Percentiles rank a stretch among this genome's conserved stretches.
Evolutionary conservation across 2,329 filamentous ascomycete genomes (phyloP).

Genomic region (Xylaria sp.): DNA sequence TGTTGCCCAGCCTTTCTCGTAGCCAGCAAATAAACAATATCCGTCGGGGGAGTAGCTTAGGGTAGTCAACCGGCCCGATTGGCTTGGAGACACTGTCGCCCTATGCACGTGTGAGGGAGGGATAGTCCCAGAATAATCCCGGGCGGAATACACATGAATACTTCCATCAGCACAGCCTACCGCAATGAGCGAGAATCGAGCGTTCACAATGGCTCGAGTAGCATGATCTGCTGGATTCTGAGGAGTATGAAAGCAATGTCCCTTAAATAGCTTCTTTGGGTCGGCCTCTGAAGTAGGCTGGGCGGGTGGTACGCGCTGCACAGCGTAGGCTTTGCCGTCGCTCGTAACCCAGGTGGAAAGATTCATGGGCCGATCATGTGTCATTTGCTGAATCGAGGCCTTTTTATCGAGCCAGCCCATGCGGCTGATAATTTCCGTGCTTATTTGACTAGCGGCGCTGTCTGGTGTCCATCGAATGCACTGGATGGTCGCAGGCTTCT

Average conservation of each 20-base stretch:
- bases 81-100: constrained; percentile 72
- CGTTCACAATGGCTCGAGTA: constrained; percentile 85
- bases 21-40: constrained; percentile 94
- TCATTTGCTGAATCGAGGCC: constrained; percentile 81
- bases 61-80: constrained; percentile 77
- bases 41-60: constrained; percentile 93
- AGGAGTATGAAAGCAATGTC: constrained; percentile 89
- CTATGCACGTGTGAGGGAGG: constrained; percentile 83
- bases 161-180: constrained; percentile 83
- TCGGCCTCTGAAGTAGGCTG: constrained; percentile 58
- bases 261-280: constrained; percentile 79
- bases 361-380: constrained; percentile 96
- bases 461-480: constrained; percentile 96
- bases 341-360: constrained; percentile 91
- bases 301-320: constrained; percentile 72
- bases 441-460: constrained; percentile 82
- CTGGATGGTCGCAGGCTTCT: constrained; percentile 92
- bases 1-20: constrained; percentile 90
- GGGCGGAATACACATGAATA: constrained; percentile 89
- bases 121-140: constrained; percentile 94
- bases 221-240: constrained; percentile 69
- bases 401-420: constrained; percentile 89
- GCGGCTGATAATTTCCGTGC: constrained; percentile 86
- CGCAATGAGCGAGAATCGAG: constrained; percentile 91
- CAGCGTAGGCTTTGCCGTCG: constrained; percentile 89